Conservation (phyloP, 1,284 basidiomycete species). For the Inonotus obliquus region DNA sequence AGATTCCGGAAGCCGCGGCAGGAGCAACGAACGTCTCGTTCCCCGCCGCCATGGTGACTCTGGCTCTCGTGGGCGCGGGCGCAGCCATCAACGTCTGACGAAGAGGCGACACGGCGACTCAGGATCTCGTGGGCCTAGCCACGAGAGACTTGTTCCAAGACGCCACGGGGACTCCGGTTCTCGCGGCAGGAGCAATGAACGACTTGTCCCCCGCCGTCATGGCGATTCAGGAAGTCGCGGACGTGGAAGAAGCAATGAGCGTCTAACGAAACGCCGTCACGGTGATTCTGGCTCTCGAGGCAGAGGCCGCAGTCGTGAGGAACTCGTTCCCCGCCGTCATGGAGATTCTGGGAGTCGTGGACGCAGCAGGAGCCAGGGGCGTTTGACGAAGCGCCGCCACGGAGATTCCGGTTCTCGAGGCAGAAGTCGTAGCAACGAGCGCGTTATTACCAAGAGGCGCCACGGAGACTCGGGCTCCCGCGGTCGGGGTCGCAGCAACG, state of each 20-base stretch:
- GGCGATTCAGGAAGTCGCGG: too few relatives aligned
- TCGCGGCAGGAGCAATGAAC: too few relatives aligned
- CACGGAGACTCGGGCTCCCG: conserved; percentile 14
- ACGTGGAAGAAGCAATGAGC: too few relatives aligned
- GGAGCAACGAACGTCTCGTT: conserved; percentile 3
- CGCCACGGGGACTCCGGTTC: too few relatives aligned
- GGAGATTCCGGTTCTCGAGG: conserved; percentile 10
- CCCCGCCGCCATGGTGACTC: conserved; percentile 12
- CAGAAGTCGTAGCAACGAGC: not conserved
- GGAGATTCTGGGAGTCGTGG: conserved; percentile 9
- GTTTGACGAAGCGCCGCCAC: not conserved
- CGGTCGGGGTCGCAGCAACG: conserved; percentile 1
- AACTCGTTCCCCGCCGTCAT: not conserved
- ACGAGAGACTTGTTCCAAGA: too few relatives aligned
- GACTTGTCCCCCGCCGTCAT: too few relatives aligned
- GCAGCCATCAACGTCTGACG: conserved; percentile 3
- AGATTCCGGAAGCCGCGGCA: not conserved
- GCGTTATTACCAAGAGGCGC: too few relatives aligned
- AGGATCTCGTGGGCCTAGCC: too few relatives aligned
- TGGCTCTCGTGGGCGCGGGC: conserved; percentile 11
- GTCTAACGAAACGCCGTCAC: too few relatives aligned
- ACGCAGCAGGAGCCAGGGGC: conserved; percentile 1
- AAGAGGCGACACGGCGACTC: too few relatives aligned
- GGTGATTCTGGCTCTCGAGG: conserved; percentile 15
- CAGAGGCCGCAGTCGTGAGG: not conserved